Percentiles rank a stretch among this genome's conserved stretches.
These are phyloP conservation scores for Akanthomyces dipterigenus DNA, from an alignment of 2,329 filamentous ascomycete species.

Conservation along the genomic window DNA sequence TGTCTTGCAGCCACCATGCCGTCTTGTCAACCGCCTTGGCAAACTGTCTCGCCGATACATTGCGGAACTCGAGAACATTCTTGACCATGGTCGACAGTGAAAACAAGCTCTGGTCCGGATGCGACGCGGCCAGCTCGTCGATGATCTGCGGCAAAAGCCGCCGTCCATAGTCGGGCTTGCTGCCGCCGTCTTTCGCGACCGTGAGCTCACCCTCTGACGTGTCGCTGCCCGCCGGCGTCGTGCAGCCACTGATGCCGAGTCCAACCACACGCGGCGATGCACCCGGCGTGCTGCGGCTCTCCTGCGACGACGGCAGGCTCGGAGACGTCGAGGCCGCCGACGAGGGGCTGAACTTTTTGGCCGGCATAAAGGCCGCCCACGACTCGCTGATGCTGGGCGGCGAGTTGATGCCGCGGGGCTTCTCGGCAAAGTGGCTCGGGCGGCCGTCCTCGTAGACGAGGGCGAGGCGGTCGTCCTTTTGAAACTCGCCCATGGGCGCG, in stretches of 20 bases:
- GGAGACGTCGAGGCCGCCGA: neutral
- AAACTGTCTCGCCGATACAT: constrained; percentile 21
- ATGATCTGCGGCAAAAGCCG: constrained; percentile 24
- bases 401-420: neutral
- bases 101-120: constrained; percentile 22
- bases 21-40: constrained; percentile 23
- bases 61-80: constrained; percentile 14
- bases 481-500: constrained; percentile 21
- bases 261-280: neutral
- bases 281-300: neutral
- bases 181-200: neutral
- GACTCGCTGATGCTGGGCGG: neutral
- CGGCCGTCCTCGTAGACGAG: constrained; percentile 19
- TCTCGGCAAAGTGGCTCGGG: constrained; percentile 19
- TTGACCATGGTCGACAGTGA: constrained; percentile 17
- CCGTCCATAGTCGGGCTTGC: constrained; percentile 15
- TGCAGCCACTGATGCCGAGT: neutral
- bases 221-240: neutral
- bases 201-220: neutral
- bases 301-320: neutral
- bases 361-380: constrained; percentile 4
- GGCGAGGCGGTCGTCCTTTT: constrained; percentile 17
- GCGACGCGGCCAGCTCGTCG: constrained; percentile 19
- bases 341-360: neutral
- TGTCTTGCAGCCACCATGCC: constrained; percentile 23